These are phyloP conservation scores for Fibroporia radiculosa DNA, from an alignment of 768 basidiomycete species.

Conservation along the genomic window DNA sequence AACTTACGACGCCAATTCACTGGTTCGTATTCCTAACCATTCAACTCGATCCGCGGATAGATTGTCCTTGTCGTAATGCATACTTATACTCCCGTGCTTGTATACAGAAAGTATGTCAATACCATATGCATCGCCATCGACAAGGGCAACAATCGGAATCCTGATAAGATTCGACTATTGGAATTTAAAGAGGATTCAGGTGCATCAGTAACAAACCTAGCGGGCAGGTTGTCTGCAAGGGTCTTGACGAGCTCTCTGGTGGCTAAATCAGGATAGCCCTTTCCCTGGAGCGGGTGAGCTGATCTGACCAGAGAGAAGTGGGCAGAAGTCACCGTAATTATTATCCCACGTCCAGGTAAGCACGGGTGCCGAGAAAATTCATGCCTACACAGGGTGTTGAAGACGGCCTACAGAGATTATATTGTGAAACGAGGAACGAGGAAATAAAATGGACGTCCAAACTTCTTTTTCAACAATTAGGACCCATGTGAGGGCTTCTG, in stretches of 20 bases:
- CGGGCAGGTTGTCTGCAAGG: constrained; percentile 58
- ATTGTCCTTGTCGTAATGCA: constrained; percentile 63
- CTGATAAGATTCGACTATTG: constrained; percentile 31
- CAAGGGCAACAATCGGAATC: constrained; percentile 67
- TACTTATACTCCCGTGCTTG: constrained; percentile 64
- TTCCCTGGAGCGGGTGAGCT: constrained; percentile 55
- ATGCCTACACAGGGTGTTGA: constrained; percentile 71
- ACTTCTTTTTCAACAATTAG: constrained; percentile 95
- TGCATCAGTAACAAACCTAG: constrained; percentile 33
- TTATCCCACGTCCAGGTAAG: constrained; percentile 57
- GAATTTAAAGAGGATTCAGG: background rate
- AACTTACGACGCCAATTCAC: constrained; percentile 57
- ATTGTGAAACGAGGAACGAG: background rate
- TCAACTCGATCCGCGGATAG: constrained; percentile 61
- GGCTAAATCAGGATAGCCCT: constrained; percentile 93
- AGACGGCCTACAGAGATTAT: constrained; percentile 67
- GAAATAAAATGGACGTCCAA: background rate
- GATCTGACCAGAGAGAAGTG: too few species aligned
- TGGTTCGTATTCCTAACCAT: constrained; percentile 75
- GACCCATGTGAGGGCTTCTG: constrained; percentile 61
- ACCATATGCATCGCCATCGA: constrained; percentile 91
- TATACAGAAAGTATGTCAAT: constrained; percentile 88
- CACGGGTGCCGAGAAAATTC: constrained; percentile 40
- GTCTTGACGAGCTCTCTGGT: constrained; percentile 79
- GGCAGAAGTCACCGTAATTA: constrained; percentile 58